phyloP scores from a whole-genome alignment of 768 basidiomycete genomes.

The Collybia nuda region DNA sequence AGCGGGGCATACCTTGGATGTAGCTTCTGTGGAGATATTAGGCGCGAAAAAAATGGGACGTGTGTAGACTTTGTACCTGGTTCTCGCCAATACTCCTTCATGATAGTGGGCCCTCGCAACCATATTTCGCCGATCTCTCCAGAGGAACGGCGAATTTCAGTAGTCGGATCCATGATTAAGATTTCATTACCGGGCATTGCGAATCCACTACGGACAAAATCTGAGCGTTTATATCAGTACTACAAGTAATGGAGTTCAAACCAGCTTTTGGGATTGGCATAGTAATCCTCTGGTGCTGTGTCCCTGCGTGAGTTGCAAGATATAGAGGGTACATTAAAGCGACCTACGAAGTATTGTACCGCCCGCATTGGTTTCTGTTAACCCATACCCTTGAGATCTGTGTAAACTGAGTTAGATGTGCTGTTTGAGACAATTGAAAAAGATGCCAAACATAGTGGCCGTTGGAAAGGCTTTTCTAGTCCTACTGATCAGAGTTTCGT shows the following conservation, averaged over 20 bases:
- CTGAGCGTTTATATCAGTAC: not conserved
- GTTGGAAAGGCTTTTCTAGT: constrained; percentile 34
- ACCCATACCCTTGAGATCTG: constrained; percentile 43
- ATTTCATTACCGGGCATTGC: constrained; percentile 46
- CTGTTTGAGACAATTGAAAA: too few species aligned
- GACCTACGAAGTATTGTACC: too few species aligned
- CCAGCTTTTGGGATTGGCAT: constrained; percentile 42
- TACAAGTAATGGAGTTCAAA: constrained; percentile 21
- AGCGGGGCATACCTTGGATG: too few species aligned
- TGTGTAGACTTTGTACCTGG: constrained; percentile 23
- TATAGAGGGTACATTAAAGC: too few species aligned
- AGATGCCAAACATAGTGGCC: constrained; percentile 18
- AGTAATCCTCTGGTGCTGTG: constrained; percentile 52
- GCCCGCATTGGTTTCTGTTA: constrained; percentile 49
- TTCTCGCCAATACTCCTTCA: constrained; percentile 54
- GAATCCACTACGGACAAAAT: constrained; percentile 33
- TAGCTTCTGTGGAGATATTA: too few species aligned
- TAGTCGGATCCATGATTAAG: constrained; percentile 37
- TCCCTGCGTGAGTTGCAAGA: too few species aligned
- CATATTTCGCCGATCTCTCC: constrained; percentile 40
- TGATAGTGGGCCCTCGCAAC: constrained; percentile 47
- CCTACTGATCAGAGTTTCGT: constrained; percentile 28
- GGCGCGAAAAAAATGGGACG: too few species aligned
- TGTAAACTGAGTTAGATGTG: not conserved
- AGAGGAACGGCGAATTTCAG: constrained; percentile 16